These are phyloP conservation scores for Monosporozyma siamensis DNA, from an alignment of 805 yeast species.

Conservation along the genomic window DNA sequence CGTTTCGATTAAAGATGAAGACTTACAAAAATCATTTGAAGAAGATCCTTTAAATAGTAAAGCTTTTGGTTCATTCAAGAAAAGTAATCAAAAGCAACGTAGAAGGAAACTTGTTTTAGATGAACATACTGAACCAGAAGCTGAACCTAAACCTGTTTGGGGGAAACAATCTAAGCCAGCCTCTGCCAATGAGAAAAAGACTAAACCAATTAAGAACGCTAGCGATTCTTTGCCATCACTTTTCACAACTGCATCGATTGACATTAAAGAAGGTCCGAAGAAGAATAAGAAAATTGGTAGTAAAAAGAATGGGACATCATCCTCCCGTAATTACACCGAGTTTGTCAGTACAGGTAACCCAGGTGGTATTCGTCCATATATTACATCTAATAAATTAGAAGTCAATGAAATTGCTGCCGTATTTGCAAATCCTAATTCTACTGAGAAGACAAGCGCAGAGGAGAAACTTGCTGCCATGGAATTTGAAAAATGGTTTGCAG, in stretches of 20 bases:
- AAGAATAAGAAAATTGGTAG: constrained; percentile 2
- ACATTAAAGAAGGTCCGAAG: neutral
- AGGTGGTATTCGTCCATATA: constrained; percentile 15
- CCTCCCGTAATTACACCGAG: constrained; percentile 9
- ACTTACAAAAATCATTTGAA: neutral
- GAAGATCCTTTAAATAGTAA: constrained; percentile 8
- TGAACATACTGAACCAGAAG: neutral
- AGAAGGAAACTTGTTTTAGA: constrained; percentile 7
- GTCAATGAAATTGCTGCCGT: constrained; percentile 8
- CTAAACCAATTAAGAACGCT: neutral
- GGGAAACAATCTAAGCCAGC: constrained; percentile 6
- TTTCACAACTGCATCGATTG: constrained; percentile 5
- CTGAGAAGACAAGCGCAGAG: constrained; percentile 30
- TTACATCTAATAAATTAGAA: constrained; percentile 5
- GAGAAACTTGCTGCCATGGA: constrained; percentile 77
- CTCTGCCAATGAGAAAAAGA: neutral
- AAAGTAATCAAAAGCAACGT: constrained; percentile 25
- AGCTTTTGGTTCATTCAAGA: constrained; percentile 17
- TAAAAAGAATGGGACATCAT: neutral
- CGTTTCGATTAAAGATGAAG: neutral
- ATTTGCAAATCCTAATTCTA: constrained; percentile 5
- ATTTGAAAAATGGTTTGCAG: constrained; percentile 83
- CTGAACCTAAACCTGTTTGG: constrained; percentile 15
- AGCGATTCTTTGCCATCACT: constrained; percentile 17
- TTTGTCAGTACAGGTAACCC: constrained; percentile 19